These are phyloP conservation scores for Magnaporthiopsis poae DNA, from an alignment of 2,329 filamentous ascomycete species.

Conservation along the genomic window DNA sequence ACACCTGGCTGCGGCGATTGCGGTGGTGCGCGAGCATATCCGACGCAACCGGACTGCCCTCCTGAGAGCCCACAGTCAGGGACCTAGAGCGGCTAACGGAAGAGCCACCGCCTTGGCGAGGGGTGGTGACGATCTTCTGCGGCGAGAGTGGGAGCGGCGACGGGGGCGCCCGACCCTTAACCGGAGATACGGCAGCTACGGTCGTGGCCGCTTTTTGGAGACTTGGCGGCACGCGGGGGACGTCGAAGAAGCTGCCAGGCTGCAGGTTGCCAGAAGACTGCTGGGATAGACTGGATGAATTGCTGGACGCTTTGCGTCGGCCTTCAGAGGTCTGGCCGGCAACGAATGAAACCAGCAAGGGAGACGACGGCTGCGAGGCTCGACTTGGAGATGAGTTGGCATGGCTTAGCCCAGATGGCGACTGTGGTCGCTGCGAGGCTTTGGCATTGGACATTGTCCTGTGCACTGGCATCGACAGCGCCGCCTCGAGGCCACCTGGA, in stretches of 20 bases:
- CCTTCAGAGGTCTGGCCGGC: constrained; percentile 69
- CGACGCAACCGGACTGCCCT: constrained; percentile 65
- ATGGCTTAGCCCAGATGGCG: constrained; percentile 71
- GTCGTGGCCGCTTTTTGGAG: constrained; percentile 52
- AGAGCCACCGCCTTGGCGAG: constrained; percentile 46
- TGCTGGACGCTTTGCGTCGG: constrained; percentile 84
- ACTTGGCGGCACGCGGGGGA: constrained; percentile 51
- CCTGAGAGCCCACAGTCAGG: constrained; percentile 86
- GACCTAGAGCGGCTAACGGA: constrained; percentile 68
- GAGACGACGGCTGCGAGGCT: constrained; percentile 69
- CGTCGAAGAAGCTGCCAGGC: constrained; percentile 61
- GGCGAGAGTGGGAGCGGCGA: constrained; percentile 48
- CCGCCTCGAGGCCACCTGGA: constrained; percentile 43
- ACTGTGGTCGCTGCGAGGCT: constrained; percentile 66
- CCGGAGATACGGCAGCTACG: constrained; percentile 45
- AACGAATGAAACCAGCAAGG: constrained; percentile 91
- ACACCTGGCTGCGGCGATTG: constrained; percentile 85
- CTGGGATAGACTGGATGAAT: constrained; percentile 73
- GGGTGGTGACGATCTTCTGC: constrained; percentile 51
- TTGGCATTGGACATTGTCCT: constrained; percentile 76
- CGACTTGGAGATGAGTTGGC: constrained; percentile 79
- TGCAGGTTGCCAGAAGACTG: constrained; percentile 62
- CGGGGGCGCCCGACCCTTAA: constrained; percentile 42
- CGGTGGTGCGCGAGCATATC: constrained; percentile 62
- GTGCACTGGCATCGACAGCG: constrained; percentile 68